phyloP scores from a whole-genome alignment of 371 early-diverging fungal species.

The Mucor saturninus region DNA sequence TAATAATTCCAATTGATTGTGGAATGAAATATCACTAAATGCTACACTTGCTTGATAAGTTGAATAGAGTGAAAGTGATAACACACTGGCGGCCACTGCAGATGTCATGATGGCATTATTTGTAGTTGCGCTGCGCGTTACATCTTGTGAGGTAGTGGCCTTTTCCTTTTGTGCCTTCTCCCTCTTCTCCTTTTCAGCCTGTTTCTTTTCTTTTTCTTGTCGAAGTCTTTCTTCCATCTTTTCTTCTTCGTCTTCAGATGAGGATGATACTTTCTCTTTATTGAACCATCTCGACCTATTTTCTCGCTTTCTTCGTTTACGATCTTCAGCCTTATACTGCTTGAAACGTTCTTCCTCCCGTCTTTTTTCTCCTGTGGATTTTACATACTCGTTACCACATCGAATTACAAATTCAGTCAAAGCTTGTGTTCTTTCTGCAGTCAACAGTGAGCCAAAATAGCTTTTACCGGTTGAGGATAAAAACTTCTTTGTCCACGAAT shows the following conservation, averaged over 20 bases:
- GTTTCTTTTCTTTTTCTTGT: slow-evolving; percentile 17
- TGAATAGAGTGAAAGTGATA: slow-evolving; percentile 57
- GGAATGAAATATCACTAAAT: slow-evolving; percentile 54
- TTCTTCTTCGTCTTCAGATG: slow-evolving; percentile 17
- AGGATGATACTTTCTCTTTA: background rate
- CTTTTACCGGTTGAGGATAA: slow-evolving; percentile 2
- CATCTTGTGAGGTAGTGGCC: background rate
- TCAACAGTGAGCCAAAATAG: slow-evolving; percentile 16
- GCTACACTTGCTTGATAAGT: slow-evolving; percentile 55
- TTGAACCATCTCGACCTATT: slow-evolving; percentile 9
- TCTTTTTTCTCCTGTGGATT: slow-evolving; percentile 20
- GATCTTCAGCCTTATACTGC: slow-evolving; percentile 4
- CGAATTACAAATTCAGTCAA: slow-evolving; percentile 25
- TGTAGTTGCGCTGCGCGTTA: background rate
- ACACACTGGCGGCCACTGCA: slow-evolving; percentile 50
- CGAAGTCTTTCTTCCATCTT: slow-evolving; percentile 19
- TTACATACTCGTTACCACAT: slow-evolving; percentile 31
- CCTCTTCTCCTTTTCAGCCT: slow-evolving; percentile 13
- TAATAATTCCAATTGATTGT: slow-evolving; percentile 53
- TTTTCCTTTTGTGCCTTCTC: slow-evolving; percentile 14
- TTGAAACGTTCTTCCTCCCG: slow-evolving; percentile 1
- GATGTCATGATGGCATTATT: slow-evolving; percentile 29
- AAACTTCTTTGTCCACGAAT: slow-evolving; percentile 32
- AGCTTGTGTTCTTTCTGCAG: slow-evolving; percentile 15
- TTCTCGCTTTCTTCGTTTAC: slow-evolving; percentile 2